Evolutionary conservation across 2,329 filamentous ascomycete genomes (phyloP).

Genomic region (Xylaria sp.): DNA sequence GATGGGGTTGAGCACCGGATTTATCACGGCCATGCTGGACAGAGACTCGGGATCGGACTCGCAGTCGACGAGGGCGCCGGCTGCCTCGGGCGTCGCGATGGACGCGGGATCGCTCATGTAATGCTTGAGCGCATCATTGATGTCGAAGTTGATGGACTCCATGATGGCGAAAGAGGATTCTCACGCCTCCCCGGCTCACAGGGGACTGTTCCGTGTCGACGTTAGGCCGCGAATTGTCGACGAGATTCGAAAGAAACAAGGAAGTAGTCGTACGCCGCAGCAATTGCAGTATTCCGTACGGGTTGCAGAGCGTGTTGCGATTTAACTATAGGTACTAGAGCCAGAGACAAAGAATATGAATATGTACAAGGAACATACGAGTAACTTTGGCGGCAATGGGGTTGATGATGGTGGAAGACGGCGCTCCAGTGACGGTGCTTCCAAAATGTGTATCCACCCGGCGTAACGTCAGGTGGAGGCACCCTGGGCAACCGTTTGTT

Average conservation of each 20-base stretch:
- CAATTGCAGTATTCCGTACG: conserved; percentile 4
- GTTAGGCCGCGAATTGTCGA: neutral
- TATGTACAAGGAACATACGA: neutral
- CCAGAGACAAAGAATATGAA: neutral
- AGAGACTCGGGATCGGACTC: conserved; percentile 86
- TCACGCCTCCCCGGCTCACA: neutral
- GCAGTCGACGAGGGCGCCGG: conserved; percentile 77
- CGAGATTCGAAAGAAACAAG: neutral
- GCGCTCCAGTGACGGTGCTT: neutral
- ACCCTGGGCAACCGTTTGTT: conserved; percentile 32
- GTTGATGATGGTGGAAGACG: neutral
- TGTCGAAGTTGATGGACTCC: conserved; percentile 82
- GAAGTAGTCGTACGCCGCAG: neutral
- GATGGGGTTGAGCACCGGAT: conserved; percentile 82
- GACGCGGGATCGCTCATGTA: conserved; percentile 89
- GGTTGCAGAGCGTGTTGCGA: neutral
- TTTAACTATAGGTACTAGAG: neutral
- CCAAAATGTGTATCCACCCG: neutral
- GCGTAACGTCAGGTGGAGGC: conserved; percentile 7
- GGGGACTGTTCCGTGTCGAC: neutral
- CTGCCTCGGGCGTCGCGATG: conserved; percentile 81
- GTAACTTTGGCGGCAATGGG: neutral
- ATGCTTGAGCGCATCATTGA: conserved; percentile 92
- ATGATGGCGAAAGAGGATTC: conserved; percentile 37
- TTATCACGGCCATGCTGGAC: conserved; percentile 66